Percentiles rank a stretch among this genome's conserved stretches.
These are phyloP conservation scores for Marsdenia floribunda DNA, from an alignment of 257 asterid genomes.

Conservation along the genomic window DNA sequence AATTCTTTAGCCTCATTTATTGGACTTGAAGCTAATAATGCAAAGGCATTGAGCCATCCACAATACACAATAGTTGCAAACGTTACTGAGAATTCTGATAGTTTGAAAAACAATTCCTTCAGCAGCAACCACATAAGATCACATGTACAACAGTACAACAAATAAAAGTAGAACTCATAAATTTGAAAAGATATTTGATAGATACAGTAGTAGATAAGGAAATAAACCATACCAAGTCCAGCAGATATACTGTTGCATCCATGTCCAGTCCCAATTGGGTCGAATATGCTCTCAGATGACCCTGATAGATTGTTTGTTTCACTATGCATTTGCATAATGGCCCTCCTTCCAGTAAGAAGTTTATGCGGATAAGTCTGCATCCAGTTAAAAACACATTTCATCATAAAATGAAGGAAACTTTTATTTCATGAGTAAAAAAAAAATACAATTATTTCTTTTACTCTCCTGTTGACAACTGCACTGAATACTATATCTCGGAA, in stretches of 20 bases:
- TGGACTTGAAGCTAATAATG: background rate
- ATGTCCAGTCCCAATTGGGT: conserved; percentile 78
- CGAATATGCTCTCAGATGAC: conserved; percentile 35
- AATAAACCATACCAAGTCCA: conserved; percentile 62
- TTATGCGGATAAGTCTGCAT: conserved; percentile 80
- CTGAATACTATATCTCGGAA: background rate
- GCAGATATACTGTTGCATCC: conserved; percentile 93
- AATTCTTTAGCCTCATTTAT: conserved; percentile 5
- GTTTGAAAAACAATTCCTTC: background rate
- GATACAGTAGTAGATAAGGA: conserved; percentile 14
- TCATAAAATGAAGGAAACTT: background rate
- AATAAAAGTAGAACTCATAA: background rate
- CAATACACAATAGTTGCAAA: background rate
- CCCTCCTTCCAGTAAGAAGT: conserved; percentile 88
- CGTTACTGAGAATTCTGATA: background rate
- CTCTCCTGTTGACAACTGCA: background rate
- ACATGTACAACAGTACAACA: background rate
- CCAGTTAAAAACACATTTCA: conserved; percentile 15
- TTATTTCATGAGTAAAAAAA: background rate
- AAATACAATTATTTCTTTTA: no score
- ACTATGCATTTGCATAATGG: conserved; percentile 25
- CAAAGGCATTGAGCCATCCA: background rate
- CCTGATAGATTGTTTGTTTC: conserved; percentile 32
- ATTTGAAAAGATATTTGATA: background rate
- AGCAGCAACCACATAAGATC: background rate